Conservation (phyloP, 73 alveolate species). For the Blepharisma stoltei region DNA sequence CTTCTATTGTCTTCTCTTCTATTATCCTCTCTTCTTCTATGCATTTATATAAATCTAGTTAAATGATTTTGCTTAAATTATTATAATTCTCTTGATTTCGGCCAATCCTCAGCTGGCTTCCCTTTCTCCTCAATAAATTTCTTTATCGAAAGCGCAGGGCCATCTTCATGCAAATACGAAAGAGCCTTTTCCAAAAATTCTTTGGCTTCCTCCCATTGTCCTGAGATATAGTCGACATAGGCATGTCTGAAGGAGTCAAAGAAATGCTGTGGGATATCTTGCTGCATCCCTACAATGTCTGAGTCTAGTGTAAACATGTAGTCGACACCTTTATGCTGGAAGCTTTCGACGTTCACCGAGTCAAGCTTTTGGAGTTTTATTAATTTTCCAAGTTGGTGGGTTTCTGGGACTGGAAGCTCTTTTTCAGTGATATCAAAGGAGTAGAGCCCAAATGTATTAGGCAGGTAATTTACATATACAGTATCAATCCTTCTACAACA, state of each 20-base stretch:
- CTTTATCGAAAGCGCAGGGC: constrained; percentile 24
- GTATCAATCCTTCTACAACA: constrained; percentile 70
- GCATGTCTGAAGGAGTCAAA: constrained; percentile 62
- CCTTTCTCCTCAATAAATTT: constrained; percentile 12
- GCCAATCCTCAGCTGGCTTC: constrained; percentile 30
- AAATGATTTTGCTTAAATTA: no score
- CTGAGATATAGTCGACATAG: constrained; percentile 55
- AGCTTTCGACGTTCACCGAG: constrained; percentile 59
- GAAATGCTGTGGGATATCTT: constrained; percentile 49
- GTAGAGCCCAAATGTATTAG: constrained; percentile 57
- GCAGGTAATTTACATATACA: constrained; percentile 41
- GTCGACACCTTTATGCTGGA: constrained; percentile 71
- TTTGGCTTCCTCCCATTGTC: constrained; percentile 64
- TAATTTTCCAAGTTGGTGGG: constrained; percentile 60
- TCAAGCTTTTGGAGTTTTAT: constrained; percentile 56
- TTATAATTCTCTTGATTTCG: background rate
- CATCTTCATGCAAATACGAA: constrained; percentile 16
- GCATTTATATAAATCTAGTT: no score
- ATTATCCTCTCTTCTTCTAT: no score
- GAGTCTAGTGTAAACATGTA: constrained; percentile 72
- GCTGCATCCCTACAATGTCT: constrained; percentile 59
- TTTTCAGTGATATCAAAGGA: constrained; percentile 54
- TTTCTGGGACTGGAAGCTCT: constrained; percentile 51
- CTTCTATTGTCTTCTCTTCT: no score
- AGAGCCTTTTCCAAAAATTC: constrained; percentile 31